These are phyloP conservation scores for Neopestalotiopsis rosae DNA, from an alignment of 2,329 filamentous ascomycete species.

Conservation along the genomic window DNA sequence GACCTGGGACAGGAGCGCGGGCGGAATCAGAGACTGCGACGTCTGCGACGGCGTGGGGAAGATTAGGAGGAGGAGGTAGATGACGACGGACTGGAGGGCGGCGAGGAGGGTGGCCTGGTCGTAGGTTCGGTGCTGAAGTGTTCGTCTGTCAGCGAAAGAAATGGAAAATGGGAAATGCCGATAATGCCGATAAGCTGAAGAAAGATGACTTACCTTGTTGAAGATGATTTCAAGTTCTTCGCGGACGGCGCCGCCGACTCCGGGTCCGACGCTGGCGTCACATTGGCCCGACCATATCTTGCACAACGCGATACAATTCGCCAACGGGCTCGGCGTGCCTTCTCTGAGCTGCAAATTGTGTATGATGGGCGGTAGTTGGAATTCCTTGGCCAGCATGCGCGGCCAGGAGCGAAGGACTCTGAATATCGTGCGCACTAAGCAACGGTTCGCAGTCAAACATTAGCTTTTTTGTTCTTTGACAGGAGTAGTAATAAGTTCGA, in stretches of 20 bases:
- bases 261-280: slow-evolving; percentile 30
- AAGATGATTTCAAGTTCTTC: slow-evolving; percentile 39
- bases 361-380: slow-evolving; percentile 42
- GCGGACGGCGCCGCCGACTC: slow-evolving; percentile 37
- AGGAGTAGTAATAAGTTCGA: too few species aligned
- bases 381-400: slow-evolving; percentile 41
- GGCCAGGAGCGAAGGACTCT: slow-evolving; percentile 43
- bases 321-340: slow-evolving; percentile 35
- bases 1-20: slow-evolving; percentile 35
- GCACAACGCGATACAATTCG: slow-evolving; percentile 40
- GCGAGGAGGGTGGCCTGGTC: slow-evolving; percentile 39
- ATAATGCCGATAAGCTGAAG: too few species aligned
- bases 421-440: slow-evolving; percentile 33
- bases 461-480: too few species aligned
- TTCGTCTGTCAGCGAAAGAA: too few species aligned
- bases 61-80: slow-evolving; percentile 44
- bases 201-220: too few species aligned
- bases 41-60: slow-evolving; percentile 37
- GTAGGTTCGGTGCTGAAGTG: slow-evolving; percentile 39
- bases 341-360: slow-evolving; percentile 33
- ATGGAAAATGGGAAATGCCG: too few species aligned
- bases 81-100: slow-evolving; percentile 40
- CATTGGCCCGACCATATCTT: slow-evolving; percentile 43
- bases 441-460: background rate
- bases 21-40: slow-evolving; percentile 26